phyloP scores from a whole-genome alignment of 139 green algal genomes.

The Ettlia oleoabundans region DNA sequence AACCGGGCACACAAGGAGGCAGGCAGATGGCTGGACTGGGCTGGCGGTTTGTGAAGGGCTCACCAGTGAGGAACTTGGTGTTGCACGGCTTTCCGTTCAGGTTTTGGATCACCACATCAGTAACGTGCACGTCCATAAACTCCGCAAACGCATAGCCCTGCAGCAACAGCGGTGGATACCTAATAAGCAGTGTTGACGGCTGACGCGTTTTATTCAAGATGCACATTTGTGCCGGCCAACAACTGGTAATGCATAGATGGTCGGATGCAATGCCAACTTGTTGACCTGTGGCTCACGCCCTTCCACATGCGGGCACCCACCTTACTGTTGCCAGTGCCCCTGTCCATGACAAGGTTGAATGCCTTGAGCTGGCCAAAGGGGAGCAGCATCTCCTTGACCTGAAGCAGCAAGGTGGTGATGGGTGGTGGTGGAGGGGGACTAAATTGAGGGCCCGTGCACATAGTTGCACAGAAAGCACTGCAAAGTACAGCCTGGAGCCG shows the following conservation, averaged over 20 bases:
- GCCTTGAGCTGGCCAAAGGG: conserved; percentile 72
- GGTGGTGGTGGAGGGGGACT: too few relatives aligned
- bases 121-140: conserved; percentile 67
- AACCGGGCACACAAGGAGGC: too few relatives aligned
- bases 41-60: too few relatives aligned
- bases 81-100: conserved; percentile 69
- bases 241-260: too few relatives aligned
- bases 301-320: conserved; percentile 59
- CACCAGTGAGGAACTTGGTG: conserved; percentile 78
- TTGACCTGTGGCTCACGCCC: background rate
- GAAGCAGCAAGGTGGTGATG: background rate
- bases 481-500: too few relatives aligned
- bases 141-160: conserved; percentile 90
- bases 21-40: too few relatives aligned
- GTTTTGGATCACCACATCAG: conserved; percentile 71
- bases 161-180: too few relatives aligned
- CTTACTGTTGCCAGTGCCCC: conserved; percentile 82
- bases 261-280: background rate
- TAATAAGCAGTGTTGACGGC: too few relatives aligned
- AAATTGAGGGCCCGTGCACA: too few relatives aligned
- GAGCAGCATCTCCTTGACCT: conserved; percentile 82
- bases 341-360: conserved; percentile 92
- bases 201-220: too few relatives aligned
- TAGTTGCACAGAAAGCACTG: too few relatives aligned
- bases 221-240: too few relatives aligned